Evolutionary conservation across 176 grass and related monocot genomes (phyloP), one percentile per base, ranked within the genome.

Genomic region (Eragrostis curvula): DNA sequence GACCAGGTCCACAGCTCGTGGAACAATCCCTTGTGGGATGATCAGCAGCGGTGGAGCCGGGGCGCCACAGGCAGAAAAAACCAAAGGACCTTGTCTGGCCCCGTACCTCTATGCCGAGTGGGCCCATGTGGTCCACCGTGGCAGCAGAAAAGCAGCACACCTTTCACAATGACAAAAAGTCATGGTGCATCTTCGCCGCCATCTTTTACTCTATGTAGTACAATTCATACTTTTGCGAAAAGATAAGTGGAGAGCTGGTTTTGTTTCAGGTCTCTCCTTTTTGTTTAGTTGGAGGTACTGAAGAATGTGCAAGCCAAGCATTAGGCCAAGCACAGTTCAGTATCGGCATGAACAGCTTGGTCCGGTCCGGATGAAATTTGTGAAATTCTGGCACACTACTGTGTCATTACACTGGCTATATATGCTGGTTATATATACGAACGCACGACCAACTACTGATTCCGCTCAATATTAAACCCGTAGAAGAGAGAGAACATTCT

Each of bases 11-110:
- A 74, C 81, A 29, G 0, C 23, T 74, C 61, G 7, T 75, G 87
- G 70, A 77, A 32, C 88, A 85, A 67, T n/a, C 73, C 72, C 47
- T 89, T 82, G 88, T 89, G 82, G 87, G 71, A 18, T 39, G 87
- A 71, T 89, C 82, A 81, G 87, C 76, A 14, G 30, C 23, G 56
- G 82, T 10, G 81, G 87, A 75, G 18, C 70, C 60, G 28, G 8
- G 8, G 2, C 17, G 15, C 55, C 46, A 50, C 77, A 64, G 39
- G 80, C 67, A 63, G 52, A 80, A 53, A 47, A 28, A 85, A 76
- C 62, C 87, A 56, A 81, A 81, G 21, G 82, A 47, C 77, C 53
- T 18, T 80, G 70, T 53, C 62, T 67, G 69, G 87, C 21, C 72
- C 87, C 50, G 61, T 88, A 46, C 70, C 62, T n/a, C 59, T 43